A percentile compares a stretch with the other conserved stretches of the same genome.
phyloP scores from a whole-genome alignment of 2,329 filamentous ascomycete species.

The Plectosphaerella sp. region DNA sequence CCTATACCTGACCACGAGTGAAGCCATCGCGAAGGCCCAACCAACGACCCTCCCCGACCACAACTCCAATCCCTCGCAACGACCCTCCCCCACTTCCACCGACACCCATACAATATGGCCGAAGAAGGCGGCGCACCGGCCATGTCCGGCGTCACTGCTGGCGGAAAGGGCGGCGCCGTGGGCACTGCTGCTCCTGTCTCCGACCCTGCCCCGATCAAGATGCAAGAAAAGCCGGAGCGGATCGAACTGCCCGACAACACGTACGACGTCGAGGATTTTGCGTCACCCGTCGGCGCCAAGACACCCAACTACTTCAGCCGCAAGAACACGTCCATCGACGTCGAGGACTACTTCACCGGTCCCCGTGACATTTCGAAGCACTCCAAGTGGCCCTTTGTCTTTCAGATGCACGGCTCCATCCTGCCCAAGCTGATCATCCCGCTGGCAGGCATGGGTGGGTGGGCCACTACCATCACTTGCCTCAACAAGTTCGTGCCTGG shows the following conservation, averaged over 20 bases:
- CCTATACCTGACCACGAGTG: no score
- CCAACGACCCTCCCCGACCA: not conserved
- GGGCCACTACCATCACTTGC: constrained; percentile 62
- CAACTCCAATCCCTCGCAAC: no score
- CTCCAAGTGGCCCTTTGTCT: constrained; percentile 71
- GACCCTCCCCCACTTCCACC: not conserved
- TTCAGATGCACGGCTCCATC: constrained; percentile 73
- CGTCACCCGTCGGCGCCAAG: constrained; percentile 24
- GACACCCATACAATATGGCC: not conserved
- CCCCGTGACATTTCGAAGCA: constrained; percentile 68
- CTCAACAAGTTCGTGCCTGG: constrained; percentile 38
- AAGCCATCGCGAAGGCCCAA: not conserved
- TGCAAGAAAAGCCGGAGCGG: not conserved
- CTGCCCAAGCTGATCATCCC: constrained; percentile 71
- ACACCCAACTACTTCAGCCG: constrained; percentile 24
- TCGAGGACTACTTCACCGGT: constrained; percentile 60
- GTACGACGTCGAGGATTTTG: constrained; percentile 17
- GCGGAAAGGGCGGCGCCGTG: not conserved
- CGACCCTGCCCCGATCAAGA: not conserved
- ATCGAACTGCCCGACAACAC: not conserved
- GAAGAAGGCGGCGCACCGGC: not conserved
- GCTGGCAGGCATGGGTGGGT: constrained; percentile 54
- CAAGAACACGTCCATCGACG: constrained; percentile 33
- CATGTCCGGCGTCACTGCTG: not conserved
- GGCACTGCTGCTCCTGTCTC: not conserved